Evolutionary conservation across 176 grass and related monocot species (phyloP).

Genomic region (Oryza coarctata): DNA sequence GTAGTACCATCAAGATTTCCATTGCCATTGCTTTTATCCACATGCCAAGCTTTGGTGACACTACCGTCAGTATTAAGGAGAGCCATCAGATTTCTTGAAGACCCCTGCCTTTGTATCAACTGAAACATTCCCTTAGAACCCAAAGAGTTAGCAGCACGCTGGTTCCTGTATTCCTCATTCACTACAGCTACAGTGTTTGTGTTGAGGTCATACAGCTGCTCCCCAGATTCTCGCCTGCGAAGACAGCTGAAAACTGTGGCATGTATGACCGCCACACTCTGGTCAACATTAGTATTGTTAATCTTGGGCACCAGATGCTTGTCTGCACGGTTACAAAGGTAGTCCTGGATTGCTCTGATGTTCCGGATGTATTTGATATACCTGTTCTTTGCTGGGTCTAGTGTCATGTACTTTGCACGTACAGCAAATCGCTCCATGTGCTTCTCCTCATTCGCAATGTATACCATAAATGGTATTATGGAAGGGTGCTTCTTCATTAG

Average conservation of each 20-base stretch:
- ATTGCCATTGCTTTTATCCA: conserved; percentile 40
- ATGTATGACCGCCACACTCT: conserved; percentile 83
- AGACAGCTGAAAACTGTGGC: conserved; percentile 90
- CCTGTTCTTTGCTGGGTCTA: conserved; percentile 91
- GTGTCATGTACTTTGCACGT: conserved; percentile 96
- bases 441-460: conserved; percentile 93
- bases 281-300: conserved; percentile 95
- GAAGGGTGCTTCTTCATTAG: conserved; percentile 99
- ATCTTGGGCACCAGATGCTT: conserved; percentile 96
- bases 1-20: conserved; percentile 16
- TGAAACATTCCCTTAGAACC: conserved; percentile 95
- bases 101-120: conserved; percentile 84
- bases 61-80: conserved; percentile 85
- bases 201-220: conserved; percentile 66
- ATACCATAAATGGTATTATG: conserved; percentile 97
- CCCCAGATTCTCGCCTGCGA: conserved; percentile 59
- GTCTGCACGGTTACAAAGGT: conserved; percentile 82
- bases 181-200: conserved; percentile 74
- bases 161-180: conserved; percentile 79
- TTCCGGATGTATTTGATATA: conserved; percentile 93
- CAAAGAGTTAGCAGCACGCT: conserved; percentile 79
- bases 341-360: conserved; percentile 92
- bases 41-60: conserved; percentile 86
- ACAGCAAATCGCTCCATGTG: conserved; percentile 94
- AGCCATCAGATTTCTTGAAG: conserved; percentile 84